These are phyloP conservation scores for Colletotrichum siamense DNA, from an alignment of 2,329 filamentous ascomycete species.

Conservation along the genomic window DNA sequence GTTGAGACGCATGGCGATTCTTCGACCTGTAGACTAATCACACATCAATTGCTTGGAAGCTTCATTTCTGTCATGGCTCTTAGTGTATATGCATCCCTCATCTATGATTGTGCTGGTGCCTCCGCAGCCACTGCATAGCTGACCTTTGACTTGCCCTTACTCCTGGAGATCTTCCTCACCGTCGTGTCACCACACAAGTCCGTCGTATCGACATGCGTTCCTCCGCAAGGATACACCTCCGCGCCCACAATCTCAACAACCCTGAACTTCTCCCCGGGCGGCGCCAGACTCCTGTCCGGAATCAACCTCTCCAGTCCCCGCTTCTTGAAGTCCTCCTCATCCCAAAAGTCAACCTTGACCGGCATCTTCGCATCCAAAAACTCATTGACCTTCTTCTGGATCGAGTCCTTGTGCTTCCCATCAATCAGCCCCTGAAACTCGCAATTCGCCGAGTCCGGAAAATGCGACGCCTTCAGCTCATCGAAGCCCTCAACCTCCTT, in stretches of 20 bases:
- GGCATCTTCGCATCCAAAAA: constrained; percentile 61
- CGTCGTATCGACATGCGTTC: constrained; percentile 72
- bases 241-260: constrained; percentile 73
- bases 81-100: background rate
- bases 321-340: constrained; percentile 63
- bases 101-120: background rate
- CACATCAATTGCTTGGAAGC: background rate
- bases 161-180: constrained; percentile 71
- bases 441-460: constrained; percentile 69
- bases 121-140: constrained; percentile 38
- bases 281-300: constrained; percentile 50
- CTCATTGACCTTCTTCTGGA: constrained; percentile 67
- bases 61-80: background rate
- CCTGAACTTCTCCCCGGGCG: constrained; percentile 62
- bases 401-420: constrained; percentile 63
- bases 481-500: constrained; percentile 58
- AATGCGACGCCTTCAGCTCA: constrained; percentile 76
- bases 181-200: constrained; percentile 63
- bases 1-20: background rate
- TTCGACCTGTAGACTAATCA: background rate
- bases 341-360: constrained; percentile 72
- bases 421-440: constrained; percentile 74
- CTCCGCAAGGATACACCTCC: constrained; percentile 76
- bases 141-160: constrained; percentile 69
- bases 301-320: constrained; percentile 61